Base-by-base conservation (phyloP, 1,284 basidiomycete species). In the Heterobasidion irregulare region DNA sequence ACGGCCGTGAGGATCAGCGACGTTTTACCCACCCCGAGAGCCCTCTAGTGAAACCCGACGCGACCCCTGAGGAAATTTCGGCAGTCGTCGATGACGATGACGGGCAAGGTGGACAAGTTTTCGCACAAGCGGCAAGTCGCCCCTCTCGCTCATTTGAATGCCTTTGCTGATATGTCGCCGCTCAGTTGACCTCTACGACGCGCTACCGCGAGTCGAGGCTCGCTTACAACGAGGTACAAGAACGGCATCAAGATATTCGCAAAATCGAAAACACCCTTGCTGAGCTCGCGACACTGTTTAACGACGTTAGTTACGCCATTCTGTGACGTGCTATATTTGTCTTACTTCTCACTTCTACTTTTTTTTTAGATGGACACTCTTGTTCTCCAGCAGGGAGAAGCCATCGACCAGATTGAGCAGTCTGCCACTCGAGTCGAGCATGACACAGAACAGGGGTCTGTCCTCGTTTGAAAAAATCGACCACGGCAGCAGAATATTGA, bases 171-270 rank as follows among this genome's bases (percentile, higher is more conserved):
- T 47, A 10, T 6, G 3, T 13, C 47, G 53, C 48, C 15, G 38
- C 45, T 41, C 56, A 86, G 84, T 72, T 86, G 48, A 73, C 80
- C 55, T 80, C 79, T 56, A 90, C 91, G n/a, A 86, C 82, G 58
- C 82, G 87, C 45, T 94, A 94, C 68, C 89, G 86, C 49, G 89
- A 93, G 62, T 89, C 92, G 8, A 79, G 92, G 55, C 81, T 82
- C 47, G 94, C 91, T 0, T 92, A 91, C 68, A 81, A 85, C 53
- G 95, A 97, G 71, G 94, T 96, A 1, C 94, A 97, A 69, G 85
- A 91, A 62, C 80, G 95, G 52, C 93, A 97, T 65, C 82, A 89
- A 64, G 94, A 98, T 59, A 83, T 98, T 62, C 80, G 82, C 62
- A 83, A 83, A 64, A 94, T 98, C 68, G 94, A 97, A 69, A 76